Conservation (phyloP, 176 grass and related monocot species). For the Pontederia paniculata region DNA sequence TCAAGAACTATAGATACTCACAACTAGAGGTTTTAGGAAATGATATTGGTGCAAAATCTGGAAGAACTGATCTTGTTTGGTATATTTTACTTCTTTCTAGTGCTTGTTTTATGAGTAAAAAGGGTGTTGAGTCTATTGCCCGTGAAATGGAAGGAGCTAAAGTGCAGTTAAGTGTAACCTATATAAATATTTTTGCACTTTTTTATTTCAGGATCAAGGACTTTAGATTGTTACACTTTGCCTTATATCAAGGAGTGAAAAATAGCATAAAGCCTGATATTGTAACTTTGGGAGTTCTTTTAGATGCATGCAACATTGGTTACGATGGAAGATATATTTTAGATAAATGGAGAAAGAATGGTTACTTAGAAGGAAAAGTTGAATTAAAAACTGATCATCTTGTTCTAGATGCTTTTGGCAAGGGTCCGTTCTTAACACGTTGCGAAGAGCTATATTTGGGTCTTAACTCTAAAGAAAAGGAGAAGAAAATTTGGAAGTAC, state of each 20-base stretch:
- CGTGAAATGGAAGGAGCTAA: conserved; percentile 18
- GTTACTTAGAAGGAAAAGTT: conserved; percentile 3
- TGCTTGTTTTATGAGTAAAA: conserved; percentile 20
- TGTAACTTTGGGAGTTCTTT: conserved; percentile 16
- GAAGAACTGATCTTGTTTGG: conserved; percentile 20
- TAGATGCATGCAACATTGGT: conserved; percentile 26
- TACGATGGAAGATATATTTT: conserved; percentile 18
- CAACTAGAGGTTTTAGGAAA: conserved; percentile 17
- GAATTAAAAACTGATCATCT: conserved; percentile 8
- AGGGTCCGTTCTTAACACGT: conserved; percentile 6
- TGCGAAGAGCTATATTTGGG: conserved; percentile 11
- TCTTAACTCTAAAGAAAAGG: conserved; percentile 8
- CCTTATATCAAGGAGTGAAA: conserved; percentile 1
- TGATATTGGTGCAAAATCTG: conserved; percentile 13
- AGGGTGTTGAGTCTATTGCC: conserved; percentile 17
- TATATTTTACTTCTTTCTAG: conserved; percentile 22
- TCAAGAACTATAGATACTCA: conserved; percentile 19
- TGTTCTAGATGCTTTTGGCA: conserved; percentile 14
- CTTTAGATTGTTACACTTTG: conserved; percentile 7
- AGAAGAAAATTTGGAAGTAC: conserved; percentile 16
- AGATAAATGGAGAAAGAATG: conserved; percentile 17
- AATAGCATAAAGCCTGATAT: conserved; percentile 23
- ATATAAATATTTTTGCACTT: conserved; percentile 16
- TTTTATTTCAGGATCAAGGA: conserved; percentile 26
- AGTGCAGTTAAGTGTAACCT: conserved; percentile 3